These are phyloP conservation scores for Phoma sp. DNA, from an alignment of 2,329 filamentous ascomycete species.

Conservation along the genomic window DNA sequence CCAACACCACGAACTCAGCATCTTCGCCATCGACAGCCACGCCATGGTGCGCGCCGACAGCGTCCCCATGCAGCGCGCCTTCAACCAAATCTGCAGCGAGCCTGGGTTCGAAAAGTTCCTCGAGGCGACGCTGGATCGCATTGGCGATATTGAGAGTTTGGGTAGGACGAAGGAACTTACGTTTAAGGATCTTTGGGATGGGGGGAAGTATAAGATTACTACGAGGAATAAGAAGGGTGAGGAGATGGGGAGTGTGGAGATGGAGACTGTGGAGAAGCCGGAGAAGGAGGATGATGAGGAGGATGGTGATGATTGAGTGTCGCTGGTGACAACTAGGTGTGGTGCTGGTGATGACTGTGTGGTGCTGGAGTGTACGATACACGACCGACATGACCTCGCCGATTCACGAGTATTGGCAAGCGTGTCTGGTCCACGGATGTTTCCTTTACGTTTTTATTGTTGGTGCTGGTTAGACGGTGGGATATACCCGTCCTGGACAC, in stretches of 20 bases:
- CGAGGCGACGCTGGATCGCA: slow-evolving; percentile 82
- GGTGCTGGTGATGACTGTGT: too few relatives aligned
- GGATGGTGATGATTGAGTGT: too few relatives aligned
- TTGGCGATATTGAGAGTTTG: slow-evolving; percentile 90
- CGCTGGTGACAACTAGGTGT: too few relatives aligned
- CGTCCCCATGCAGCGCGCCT: slow-evolving; percentile 95
- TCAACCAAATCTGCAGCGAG: slow-evolving; percentile 79
- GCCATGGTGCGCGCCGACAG: slow-evolving; percentile 91
- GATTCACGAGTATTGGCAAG: not conserved
- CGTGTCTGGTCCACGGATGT: not conserved
- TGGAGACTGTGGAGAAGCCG: slow-evolving; percentile 42
- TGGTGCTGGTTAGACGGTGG: slow-evolving; percentile 9
- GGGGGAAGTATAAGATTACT: slow-evolving; percentile 71
- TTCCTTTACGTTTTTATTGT: not conserved
- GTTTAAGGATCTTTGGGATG: slow-evolving; percentile 89
- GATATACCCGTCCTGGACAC: slow-evolving; percentile 11
- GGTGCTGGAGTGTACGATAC: slow-evolving; percentile 1
- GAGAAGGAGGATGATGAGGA: slow-evolving; percentile 31
- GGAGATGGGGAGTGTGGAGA: slow-evolving; percentile 39
- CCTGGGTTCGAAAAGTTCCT: slow-evolving; percentile 83
- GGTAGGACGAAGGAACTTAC: slow-evolving; percentile 94
- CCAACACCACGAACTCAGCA: slow-evolving; percentile 88
- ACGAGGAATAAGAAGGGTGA: slow-evolving; percentile 39
- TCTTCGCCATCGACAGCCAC: slow-evolving; percentile 90
- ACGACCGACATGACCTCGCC: not conserved